Percentiles rank a stretch among this genome's conserved stretches.
Conservation (phyloP, 2,329 filamentous ascomycete genomes). For the Drechslera avenae region DNA sequence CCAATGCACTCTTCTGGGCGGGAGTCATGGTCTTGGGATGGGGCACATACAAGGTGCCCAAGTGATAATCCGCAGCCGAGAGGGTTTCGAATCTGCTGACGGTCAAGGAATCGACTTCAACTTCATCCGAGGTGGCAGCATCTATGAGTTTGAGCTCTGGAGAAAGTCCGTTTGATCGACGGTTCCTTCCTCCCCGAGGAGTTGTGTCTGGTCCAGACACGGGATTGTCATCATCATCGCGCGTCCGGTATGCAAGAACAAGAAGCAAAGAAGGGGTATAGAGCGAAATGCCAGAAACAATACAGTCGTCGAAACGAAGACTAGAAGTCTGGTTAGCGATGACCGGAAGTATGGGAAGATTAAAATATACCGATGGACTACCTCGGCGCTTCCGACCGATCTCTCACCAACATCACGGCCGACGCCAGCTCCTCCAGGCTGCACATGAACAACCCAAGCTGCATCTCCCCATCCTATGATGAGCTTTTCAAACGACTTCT, state of each 20-base stretch:
- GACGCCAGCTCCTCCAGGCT: conserved; percentile 70
- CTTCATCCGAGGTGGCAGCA: conserved; percentile 77
- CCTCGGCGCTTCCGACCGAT: conserved; percentile 80
- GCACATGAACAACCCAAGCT: conserved; percentile 93
- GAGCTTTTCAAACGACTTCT: conserved; percentile 68
- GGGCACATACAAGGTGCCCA: conserved; percentile 79
- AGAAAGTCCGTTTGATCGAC: conserved; percentile 77
- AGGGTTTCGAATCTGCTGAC: conserved; percentile 87
- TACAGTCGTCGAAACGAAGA: conserved; percentile 88
- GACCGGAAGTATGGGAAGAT: conserved; percentile 17
- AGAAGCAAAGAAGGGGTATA: conserved; percentile 92
- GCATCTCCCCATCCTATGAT: conserved; percentile 95
- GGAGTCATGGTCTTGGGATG: conserved; percentile 65
- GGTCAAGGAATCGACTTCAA: conserved; percentile 84
- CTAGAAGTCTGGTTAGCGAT: conserved; percentile 52
- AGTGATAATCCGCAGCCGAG: conserved; percentile 88
- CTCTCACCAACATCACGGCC: conserved; percentile 72
- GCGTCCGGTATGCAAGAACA: conserved; percentile 86
- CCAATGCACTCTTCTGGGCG: conserved; percentile 75
- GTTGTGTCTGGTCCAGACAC: conserved; percentile 61
- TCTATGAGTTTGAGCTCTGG: conserved; percentile 93
- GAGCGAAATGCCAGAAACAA: conserved; percentile 94
- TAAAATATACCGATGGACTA: conserved; percentile 84
- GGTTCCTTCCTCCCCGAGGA: conserved; percentile 68
- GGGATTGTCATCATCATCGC: conserved; percentile 69